phyloP scores from a whole-genome alignment of 805 yeast genomes.

The Candida glaebosa region DNA sequence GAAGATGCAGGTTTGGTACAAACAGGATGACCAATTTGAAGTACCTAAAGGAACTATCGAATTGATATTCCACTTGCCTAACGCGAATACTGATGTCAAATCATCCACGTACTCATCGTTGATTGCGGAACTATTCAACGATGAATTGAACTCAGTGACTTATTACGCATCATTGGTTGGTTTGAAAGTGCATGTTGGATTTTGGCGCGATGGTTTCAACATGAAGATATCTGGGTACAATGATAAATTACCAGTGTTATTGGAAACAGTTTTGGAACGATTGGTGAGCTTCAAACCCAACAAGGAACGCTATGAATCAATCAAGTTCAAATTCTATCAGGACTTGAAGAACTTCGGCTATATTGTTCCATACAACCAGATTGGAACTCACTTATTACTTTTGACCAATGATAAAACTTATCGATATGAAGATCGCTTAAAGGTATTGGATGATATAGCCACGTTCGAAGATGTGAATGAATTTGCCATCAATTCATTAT shows the following conservation, averaged over 20 bases:
- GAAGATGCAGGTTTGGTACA: constrained; percentile 72
- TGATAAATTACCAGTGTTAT: constrained; percentile 67
- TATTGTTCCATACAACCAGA: constrained; percentile 75
- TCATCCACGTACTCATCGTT: constrained; percentile 57
- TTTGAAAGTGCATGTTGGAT: constrained; percentile 51
- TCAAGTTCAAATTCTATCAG: constrained; percentile 62
- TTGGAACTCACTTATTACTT: constrained; percentile 57
- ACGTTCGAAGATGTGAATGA: constrained; percentile 47
- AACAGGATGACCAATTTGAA: constrained; percentile 83
- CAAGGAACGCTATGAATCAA: constrained; percentile 58
- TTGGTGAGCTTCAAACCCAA: constrained; percentile 49
- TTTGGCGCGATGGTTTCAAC: constrained; percentile 68
- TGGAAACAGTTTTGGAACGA: constrained; percentile 56
- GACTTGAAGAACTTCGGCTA: constrained; percentile 66
- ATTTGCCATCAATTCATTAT: constrained; percentile 43
- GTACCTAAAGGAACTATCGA: constrained; percentile 81
- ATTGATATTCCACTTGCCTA: constrained; percentile 62
- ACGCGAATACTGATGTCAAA: constrained; percentile 54
- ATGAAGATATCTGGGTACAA: constrained; percentile 75
- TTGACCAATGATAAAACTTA: constrained; percentile 73
- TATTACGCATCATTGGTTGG: constrained; percentile 88
- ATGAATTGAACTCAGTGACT: constrained; percentile 68
- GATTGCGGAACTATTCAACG: constrained; percentile 69
- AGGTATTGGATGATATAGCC: constrained; percentile 38
- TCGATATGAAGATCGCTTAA: constrained; percentile 57